phyloP scores from a whole-genome alignment of 2,329 filamentous ascomycete genomes.

The Grosmannia clavigera region DNA sequence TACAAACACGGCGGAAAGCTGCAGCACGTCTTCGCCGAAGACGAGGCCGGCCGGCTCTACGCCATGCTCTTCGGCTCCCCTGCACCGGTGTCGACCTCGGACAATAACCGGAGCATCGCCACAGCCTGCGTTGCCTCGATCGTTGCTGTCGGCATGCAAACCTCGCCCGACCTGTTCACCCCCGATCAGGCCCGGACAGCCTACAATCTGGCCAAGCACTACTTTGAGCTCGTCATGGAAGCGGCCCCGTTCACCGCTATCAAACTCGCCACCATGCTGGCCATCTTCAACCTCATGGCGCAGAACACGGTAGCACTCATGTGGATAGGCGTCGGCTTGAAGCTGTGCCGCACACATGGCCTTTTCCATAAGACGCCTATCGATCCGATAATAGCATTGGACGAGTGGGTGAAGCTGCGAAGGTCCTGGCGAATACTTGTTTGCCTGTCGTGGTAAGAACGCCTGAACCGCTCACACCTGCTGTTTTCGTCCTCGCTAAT shows the following conservation, averaged over 20 bases:
- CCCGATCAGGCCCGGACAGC: constrained; percentile 10
- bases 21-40: not conserved
- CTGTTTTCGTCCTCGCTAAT: not conserved
- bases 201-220: constrained; percentile 17
- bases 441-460: constrained; percentile 18
- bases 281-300: constrained; percentile 20
- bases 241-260: constrained; percentile 16
- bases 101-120: constrained; percentile 5
- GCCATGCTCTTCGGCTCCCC: not conserved
- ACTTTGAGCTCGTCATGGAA: constrained; percentile 17
- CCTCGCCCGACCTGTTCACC: constrained; percentile 12
- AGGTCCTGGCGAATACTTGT: constrained; percentile 18
- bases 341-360: constrained; percentile 14
- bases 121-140: constrained; percentile 17
- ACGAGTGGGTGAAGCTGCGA: constrained; percentile 14
- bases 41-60: not conserved
- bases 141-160: constrained; percentile 18
- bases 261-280: constrained; percentile 18
- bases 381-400: constrained; percentile 2
- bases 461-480: not conserved
- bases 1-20: not conserved
- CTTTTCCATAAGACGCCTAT: constrained; percentile 8
- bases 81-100: not conserved
- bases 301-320: constrained; percentile 18
- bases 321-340: constrained; percentile 17